These are phyloP conservation scores for Liriodendron chinense DNA, from an alignment of 164 flowering plant species.

Conservation along the genomic window DNA sequence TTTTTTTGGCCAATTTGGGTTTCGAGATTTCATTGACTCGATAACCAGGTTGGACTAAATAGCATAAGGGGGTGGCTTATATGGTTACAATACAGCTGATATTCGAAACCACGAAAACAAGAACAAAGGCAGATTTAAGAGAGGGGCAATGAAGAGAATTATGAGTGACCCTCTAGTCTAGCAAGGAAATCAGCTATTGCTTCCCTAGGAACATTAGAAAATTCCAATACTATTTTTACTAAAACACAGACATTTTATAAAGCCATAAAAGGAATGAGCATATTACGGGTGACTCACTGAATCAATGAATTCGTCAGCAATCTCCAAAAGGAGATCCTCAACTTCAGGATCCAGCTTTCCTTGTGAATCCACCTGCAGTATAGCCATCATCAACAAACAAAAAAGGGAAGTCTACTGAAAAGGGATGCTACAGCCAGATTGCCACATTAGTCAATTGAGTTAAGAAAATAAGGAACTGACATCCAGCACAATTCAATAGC, in stretches of 20 bases:
- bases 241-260: not conserved
- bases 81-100: too few species aligned
- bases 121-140: too few species aligned
- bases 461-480: not conserved
- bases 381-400: not conserved
- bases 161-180: too few species aligned
- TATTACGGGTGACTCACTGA: conserved; percentile 37
- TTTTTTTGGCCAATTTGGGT: too few species aligned
- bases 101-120: too few species aligned
- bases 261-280: conserved; percentile 3
- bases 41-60: too few species aligned
- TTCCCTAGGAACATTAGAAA: too few species aligned
- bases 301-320: conserved; percentile 87
- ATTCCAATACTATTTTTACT: not conserved
- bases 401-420: not conserved
- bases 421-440: not conserved
- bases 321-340: conserved; percentile 81
- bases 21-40: too few species aligned
- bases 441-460: not conserved
- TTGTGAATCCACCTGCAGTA: conserved; percentile 63
- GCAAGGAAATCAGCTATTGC: too few species aligned
- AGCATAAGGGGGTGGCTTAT: too few species aligned
- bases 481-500: not conserved
- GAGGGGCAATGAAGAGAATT: too few species aligned
- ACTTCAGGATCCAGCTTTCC: conserved; percentile 85